A percentile compares a stretch with the other conserved stretches of the same genome.
Conservation (phyloP, 2,329 filamentous ascomycete genomes). For the Fusarium falciforme region DNA sequence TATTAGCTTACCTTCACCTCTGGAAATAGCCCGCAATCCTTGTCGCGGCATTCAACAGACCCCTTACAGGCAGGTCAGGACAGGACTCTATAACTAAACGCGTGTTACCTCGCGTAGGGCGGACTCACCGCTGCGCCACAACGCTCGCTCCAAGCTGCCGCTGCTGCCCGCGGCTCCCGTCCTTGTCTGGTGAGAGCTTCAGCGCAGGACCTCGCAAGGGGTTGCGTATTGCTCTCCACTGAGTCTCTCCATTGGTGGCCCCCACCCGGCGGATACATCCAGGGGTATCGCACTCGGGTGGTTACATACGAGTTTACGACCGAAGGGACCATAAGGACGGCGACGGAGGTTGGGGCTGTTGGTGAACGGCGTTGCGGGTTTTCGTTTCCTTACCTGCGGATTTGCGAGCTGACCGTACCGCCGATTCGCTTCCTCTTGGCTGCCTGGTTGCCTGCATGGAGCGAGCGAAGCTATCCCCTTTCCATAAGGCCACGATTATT, state of each 20-base stretch:
- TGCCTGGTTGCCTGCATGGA: neutral
- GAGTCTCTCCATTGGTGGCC: slow-evolving; percentile 26
- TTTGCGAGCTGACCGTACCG: slow-evolving; percentile 14
- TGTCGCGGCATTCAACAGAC: neutral
- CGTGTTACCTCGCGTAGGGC: slow-evolving; percentile 1
- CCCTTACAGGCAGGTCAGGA: neutral
- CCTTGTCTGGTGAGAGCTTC: slow-evolving; percentile 32
- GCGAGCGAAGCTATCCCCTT: slow-evolving; percentile 17
- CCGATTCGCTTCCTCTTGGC: neutral
- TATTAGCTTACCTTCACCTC: neutral
- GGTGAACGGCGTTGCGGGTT: slow-evolving; percentile 12
- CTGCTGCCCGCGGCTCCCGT: neutral
- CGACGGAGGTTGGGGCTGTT: neutral
- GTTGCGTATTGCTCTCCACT: slow-evolving; percentile 1
- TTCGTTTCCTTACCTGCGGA: neutral
- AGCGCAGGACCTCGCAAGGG: slow-evolving; percentile 14
- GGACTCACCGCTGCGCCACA: slow-evolving; percentile 15
- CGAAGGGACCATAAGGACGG: neutral
- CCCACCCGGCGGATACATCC: slow-evolving; percentile 19
- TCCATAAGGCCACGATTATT: slow-evolving; percentile 17
- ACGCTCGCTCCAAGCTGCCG: neutral
- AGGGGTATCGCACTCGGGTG: slow-evolving; percentile 34
- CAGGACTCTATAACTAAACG: neutral
- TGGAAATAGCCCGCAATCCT: neutral
- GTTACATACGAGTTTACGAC: slow-evolving; percentile 32